Evolutionary conservation across 805 yeast genomes (phyloP).

Genomic region (Metschnikowia borealis): DNA sequence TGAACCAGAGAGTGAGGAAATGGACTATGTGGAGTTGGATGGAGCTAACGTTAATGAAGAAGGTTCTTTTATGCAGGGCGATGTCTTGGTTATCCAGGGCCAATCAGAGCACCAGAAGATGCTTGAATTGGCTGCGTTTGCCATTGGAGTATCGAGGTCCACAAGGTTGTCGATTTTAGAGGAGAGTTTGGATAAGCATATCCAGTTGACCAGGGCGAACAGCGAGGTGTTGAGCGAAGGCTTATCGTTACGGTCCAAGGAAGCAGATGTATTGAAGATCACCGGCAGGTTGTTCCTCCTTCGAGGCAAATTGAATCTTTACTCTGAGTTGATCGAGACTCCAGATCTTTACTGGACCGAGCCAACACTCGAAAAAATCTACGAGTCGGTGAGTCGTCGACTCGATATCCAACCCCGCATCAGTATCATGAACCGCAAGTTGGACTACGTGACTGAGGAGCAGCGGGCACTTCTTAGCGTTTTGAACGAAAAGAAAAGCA

Average conservation of each 20-base stretch:
- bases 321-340: slow-evolving; percentile 84
- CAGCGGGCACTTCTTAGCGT: slow-evolving; percentile 73
- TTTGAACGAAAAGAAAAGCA: slow-evolving; percentile 69
- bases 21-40: slow-evolving; percentile 64
- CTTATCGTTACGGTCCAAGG: slow-evolving; percentile 37
- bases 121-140: slow-evolving; percentile 81
- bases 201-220: slow-evolving; percentile 56
- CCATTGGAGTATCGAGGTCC: slow-evolving; percentile 82
- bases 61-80: slow-evolving; percentile 54
- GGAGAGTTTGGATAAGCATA: slow-evolving; percentile 62
- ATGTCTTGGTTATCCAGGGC: slow-evolving; percentile 64
- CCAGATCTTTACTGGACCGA: slow-evolving; percentile 95
- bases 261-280: slow-evolving; percentile 57
- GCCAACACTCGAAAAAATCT: slow-evolving; percentile 75
- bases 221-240: slow-evolving; percentile 70
- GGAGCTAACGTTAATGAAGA: slow-evolving; percentile 24
- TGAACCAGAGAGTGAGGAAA: slow-evolving; percentile 72
- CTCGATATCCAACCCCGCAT: slow-evolving; percentile 78
- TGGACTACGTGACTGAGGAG: slow-evolving; percentile 90
- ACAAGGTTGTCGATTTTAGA: slow-evolving; percentile 83
- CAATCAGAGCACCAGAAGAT: slow-evolving; percentile 39
- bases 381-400: slow-evolving; percentile 62
- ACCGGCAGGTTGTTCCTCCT: slow-evolving; percentile 74
- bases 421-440: slow-evolving; percentile 71
- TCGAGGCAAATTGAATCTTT: slow-evolving; percentile 78